Evolutionary conservation across 2,329 filamentous ascomycete genomes (phyloP).

Genomic region (Ascochyta koolunga): DNA sequence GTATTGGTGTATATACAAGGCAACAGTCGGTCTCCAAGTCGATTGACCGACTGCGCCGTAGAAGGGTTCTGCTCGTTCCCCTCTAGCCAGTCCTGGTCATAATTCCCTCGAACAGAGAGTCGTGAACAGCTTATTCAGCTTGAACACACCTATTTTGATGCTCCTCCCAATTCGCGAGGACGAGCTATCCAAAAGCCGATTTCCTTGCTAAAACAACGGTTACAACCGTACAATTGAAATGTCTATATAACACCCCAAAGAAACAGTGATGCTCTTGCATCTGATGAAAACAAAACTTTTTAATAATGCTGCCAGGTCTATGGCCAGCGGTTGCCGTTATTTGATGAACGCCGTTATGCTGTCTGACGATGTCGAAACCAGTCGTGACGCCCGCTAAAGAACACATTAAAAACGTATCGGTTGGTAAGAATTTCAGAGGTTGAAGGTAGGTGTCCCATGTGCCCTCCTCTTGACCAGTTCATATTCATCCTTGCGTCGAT

Average conservation of each 20-base stretch:
- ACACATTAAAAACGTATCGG: conserved; percentile 28
- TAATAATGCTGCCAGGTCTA: conserved; percentile 28
- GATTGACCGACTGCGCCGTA: conserved; percentile 18
- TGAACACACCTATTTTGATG: conserved; percentile 6
- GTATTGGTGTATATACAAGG: conserved; percentile 33
- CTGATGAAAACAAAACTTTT: conserved; percentile 34
- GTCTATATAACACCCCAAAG: conserved; percentile 9
- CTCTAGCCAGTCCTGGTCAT: conserved; percentile 5
- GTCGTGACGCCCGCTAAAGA: conserved; percentile 42
- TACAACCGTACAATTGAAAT: conserved; percentile 5
- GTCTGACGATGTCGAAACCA: conserved; percentile 18
- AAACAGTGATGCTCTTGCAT: conserved; percentile 1
- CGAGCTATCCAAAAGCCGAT: conserved; percentile 12
- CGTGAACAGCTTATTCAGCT: conserved; percentile 11
- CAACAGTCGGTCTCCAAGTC: conserved; percentile 16
- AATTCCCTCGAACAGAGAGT: background rate
- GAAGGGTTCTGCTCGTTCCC: conserved; percentile 2
- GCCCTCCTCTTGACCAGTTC: conserved; percentile 13
- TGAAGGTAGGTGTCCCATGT: conserved; percentile 15
- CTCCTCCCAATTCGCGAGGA: conserved; percentile 14
- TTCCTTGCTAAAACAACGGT: conserved; percentile 10
- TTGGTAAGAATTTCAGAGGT: conserved; percentile 8
- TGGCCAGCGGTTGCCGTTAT: conserved; percentile 15
- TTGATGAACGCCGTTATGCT: conserved; percentile 35
- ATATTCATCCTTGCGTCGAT: conserved; percentile 27